phyloP scores from a whole-genome alignment of 331 rosid species.

The Stylosanthes scabra region DNA sequence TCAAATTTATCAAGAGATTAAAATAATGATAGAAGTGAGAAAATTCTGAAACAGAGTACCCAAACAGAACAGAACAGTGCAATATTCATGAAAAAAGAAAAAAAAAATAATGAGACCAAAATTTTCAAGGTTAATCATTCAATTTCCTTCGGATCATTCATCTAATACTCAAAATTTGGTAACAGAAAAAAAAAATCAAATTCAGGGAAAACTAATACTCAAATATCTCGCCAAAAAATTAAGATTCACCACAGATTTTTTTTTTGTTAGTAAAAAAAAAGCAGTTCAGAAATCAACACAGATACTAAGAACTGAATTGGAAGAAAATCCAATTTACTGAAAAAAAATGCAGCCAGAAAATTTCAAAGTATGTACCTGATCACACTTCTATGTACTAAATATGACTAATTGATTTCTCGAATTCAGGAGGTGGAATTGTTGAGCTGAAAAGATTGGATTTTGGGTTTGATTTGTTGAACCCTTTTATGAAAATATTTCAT shows the following conservation, averaged over 20 bases:
- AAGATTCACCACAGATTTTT: neutral
- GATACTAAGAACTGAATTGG: neutral
- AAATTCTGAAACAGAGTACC: neutral
- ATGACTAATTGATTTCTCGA: slow-evolving; percentile 1
- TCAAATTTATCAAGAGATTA: neutral
- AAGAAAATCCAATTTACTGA: neutral
- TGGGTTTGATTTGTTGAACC: neutral
- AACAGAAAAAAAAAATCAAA: neutral
- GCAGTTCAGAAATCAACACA: neutral
- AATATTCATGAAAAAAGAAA: no score
- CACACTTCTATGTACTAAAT: neutral
- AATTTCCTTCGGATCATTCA: slow-evolving; percentile 11
- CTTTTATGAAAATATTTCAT: slow-evolving; percentile 6
- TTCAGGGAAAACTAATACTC: neutral
- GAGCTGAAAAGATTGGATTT: slow-evolving; percentile 7
- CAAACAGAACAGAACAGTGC: neutral
- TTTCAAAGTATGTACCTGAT: slow-evolving; percentile 30
- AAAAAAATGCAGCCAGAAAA: slow-evolving; percentile 4
- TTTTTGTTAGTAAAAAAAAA: neutral
- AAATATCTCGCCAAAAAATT: neutral
- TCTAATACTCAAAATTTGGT: neutral
- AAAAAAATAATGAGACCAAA: slow-evolving; percentile 1
- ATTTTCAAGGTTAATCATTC: neutral
- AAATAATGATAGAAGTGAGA: neutral
- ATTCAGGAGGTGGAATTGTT: slow-evolving; percentile 4